Percentiles rank a stretch among this genome's conserved stretches.
These are phyloP conservation scores for Hygrophila difformis DNA, from an alignment of 257 asterid species.

Conservation along the genomic window DNA sequence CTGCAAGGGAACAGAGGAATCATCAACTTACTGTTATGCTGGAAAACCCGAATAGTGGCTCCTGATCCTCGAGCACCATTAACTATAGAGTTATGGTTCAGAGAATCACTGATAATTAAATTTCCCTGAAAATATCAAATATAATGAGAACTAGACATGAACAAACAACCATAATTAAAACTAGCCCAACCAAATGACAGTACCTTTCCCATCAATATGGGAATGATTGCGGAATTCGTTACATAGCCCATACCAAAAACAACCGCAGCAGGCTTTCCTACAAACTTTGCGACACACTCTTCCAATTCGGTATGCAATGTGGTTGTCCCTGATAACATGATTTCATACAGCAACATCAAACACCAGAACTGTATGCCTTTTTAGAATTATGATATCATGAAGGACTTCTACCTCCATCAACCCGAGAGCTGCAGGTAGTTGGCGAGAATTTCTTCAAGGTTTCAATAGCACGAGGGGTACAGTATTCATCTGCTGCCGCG, in stretches of 20 bases:
- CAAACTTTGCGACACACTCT: conserved; percentile 75
- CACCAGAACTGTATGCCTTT: conserved; percentile 9
- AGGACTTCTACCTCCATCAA: conserved; percentile 73
- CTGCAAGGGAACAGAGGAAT: conserved; percentile 6
- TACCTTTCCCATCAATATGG: conserved; percentile 85
- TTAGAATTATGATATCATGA: conserved; percentile 6
- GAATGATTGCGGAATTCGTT: conserved; percentile 94
- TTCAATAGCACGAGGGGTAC: conserved; percentile 94
- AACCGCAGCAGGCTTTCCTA: conserved; percentile 88
- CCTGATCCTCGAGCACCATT: conserved; percentile 99
- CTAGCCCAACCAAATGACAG: conserved; percentile 6
- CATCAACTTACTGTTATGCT: conserved; percentile 74
- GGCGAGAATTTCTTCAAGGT: conserved; percentile 68
- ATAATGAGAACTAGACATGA: conserved; percentile 13
- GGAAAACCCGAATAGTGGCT: conserved; percentile 91
- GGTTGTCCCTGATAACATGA: conserved; percentile 60
- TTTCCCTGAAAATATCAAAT: conserved; percentile 55
- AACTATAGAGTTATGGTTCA: conserved; percentile 94
- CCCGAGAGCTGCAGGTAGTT: conserved; percentile 94
- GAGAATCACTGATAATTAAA: conserved; percentile 87
- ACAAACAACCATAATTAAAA: conserved; percentile 4
- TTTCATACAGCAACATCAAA: conserved; percentile 8
- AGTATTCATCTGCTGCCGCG: conserved; percentile 96
- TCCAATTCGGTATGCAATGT: conserved; percentile 75
- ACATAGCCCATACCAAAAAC: conserved; percentile 98